A percentile compares a stretch with the other conserved stretches of the same genome.
Conservation (phyloP, 2,329 filamentous ascomycete species). For the Huntiella decipiens region DNA sequence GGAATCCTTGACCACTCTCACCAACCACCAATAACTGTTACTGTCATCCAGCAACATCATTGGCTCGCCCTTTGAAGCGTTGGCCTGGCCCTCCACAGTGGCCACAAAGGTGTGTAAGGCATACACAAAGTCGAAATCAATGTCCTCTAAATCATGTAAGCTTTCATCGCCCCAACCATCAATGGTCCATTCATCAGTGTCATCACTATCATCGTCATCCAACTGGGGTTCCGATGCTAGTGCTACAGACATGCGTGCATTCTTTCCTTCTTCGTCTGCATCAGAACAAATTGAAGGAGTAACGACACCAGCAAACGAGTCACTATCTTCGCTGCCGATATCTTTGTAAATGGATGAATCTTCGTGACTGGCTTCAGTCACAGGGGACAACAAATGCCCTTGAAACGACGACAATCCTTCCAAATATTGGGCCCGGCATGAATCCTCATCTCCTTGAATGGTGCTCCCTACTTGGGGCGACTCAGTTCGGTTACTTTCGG, state of each 20-base stretch:
- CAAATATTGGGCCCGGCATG: too few relatives aligned
- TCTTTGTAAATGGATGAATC: not conserved
- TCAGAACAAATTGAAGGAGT: not conserved
- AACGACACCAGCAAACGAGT: not conserved
- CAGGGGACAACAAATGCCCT: not conserved
- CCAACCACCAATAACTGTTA: slow-evolving; percentile 99
- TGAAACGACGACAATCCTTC: too few relatives aligned
- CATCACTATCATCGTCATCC: slow-evolving; percentile 20
- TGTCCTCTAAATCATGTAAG: slow-evolving; percentile 92
- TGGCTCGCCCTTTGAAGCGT: slow-evolving; percentile 93
- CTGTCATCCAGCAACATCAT: slow-evolving; percentile 97
- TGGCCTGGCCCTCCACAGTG: slow-evolving; percentile 93
- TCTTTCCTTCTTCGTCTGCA: not conserved
- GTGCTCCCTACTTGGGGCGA: too few relatives aligned
- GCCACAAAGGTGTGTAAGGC: slow-evolving; percentile 94
- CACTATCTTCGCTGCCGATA: not conserved
- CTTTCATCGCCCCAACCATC: slow-evolving; percentile 57
- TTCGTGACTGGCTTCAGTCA: slow-evolving; percentile 3
- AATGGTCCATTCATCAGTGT: slow-evolving; percentile 36
- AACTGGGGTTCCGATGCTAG: slow-evolving; percentile 8
- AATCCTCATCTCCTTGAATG: too few relatives aligned
- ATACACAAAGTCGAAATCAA: slow-evolving; percentile 99
- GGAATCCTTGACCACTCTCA: slow-evolving; percentile 89
- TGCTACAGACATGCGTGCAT: not conserved
- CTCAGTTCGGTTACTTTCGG: too few relatives aligned